phyloP scores from a whole-genome alignment of 305 asterid species.

The Fraxinus angustifolia region DNA sequence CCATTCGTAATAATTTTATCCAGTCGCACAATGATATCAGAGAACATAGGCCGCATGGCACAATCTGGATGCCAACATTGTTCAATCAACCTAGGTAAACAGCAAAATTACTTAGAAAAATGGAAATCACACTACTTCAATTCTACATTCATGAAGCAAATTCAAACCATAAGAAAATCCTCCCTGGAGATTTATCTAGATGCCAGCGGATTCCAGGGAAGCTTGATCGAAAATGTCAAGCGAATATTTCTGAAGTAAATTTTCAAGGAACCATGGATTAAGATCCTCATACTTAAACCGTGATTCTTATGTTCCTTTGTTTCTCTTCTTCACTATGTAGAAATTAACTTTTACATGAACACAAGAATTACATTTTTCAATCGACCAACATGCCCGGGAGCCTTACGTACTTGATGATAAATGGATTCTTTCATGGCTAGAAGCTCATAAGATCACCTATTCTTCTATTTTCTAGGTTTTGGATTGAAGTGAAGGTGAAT shows the following conservation, averaged over 20 bases:
- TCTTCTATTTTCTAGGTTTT: background rate
- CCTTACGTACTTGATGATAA: background rate
- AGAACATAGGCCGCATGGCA: conserved; percentile 58
- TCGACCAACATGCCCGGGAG: background rate
- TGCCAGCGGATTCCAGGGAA: background rate
- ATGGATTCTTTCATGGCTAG: background rate
- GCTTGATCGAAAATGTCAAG: background rate
- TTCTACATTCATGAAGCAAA: background rate
- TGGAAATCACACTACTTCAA: background rate
- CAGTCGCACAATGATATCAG: conserved; percentile 69
- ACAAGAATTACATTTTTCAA: background rate
- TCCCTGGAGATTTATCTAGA: background rate
- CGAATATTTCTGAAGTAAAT: background rate
- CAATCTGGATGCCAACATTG: conserved; percentile 85
- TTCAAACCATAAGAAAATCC: background rate
- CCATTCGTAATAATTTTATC: conserved; percentile 66
- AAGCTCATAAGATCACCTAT: background rate
- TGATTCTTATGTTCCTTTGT: background rate
- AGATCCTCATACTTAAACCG: background rate
- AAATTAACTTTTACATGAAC: background rate
- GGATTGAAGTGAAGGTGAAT: background rate
- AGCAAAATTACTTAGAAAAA: conserved; percentile 1
- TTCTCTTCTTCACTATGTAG: background rate
- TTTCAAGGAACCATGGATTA: background rate
- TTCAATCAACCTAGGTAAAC: conserved; percentile 71